Percentiles rank a stretch among this genome's conserved stretches.
Conservation (phyloP, 208 protist species). For the Trypanosoma brucei region DNA sequence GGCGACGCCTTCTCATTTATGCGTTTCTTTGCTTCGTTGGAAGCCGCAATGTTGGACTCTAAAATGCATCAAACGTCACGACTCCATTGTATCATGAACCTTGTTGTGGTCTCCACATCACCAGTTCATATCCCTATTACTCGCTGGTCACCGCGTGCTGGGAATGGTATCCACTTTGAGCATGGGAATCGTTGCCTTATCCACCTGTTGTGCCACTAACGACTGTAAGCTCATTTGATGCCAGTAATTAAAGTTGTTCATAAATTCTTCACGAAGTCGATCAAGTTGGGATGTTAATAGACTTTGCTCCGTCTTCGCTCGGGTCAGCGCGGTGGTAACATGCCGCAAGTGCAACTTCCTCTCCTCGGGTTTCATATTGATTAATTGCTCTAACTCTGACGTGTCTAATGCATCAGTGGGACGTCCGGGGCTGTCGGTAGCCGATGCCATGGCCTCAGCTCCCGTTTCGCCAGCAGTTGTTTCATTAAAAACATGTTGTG, state of each 20-base stretch:
- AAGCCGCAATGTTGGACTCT: slow-evolving; percentile 30
- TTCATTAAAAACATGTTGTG: no score
- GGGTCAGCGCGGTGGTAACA: slow-evolving; percentile 22
- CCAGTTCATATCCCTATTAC: slow-evolving; percentile 1
- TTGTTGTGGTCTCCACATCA: slow-evolving; percentile 25
- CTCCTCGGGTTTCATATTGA: slow-evolving; percentile 17
- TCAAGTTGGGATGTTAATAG: slow-evolving; percentile 27
- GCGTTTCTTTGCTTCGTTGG: background rate
- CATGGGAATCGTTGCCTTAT: background rate
- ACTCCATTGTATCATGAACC: slow-evolving; percentile 29
- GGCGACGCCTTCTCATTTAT: no score
- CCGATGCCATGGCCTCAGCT: background rate
- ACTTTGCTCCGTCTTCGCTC: slow-evolving; percentile 25
- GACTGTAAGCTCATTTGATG: slow-evolving; percentile 21
- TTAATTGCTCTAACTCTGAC: background rate
- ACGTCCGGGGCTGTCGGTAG: background rate
- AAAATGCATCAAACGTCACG: slow-evolving; percentile 18
- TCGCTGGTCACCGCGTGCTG: background rate
- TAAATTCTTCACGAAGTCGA: slow-evolving; percentile 30
- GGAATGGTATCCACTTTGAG: background rate
- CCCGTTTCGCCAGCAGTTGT: background rate
- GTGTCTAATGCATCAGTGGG: background rate
- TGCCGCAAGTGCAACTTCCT: slow-evolving; percentile 28
- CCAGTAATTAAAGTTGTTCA: slow-evolving; percentile 61
- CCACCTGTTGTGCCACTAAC: background rate